phyloP scores from a whole-genome alignment of 2,329 filamentous ascomycete species.

The Ceratocystis cubensis region DNA sequence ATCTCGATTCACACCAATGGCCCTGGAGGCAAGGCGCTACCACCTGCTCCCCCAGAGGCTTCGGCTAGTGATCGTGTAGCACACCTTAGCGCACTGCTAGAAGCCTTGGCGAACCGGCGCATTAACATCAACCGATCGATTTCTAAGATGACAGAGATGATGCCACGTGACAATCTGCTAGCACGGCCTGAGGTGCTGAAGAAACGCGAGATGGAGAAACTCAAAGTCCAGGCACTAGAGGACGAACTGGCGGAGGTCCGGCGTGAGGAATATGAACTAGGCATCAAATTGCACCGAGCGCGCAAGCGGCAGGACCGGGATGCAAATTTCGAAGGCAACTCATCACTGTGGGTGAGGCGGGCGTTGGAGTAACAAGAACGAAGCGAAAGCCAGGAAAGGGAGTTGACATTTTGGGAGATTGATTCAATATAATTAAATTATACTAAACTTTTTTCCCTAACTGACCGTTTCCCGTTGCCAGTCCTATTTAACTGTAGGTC shows the following conservation, averaged over 20 bases:
- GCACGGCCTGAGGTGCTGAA: slow-evolving; percentile 50
- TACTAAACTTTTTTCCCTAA: too few relatives aligned
- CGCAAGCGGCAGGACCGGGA: slow-evolving; percentile 63
- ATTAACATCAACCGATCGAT: slow-evolving; percentile 62
- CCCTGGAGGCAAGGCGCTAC: slow-evolving; percentile 43
- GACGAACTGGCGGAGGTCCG: slow-evolving; percentile 59
- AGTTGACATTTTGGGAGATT: not conserved
- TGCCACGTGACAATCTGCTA: slow-evolving; percentile 57
- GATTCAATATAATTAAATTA: too few relatives aligned
- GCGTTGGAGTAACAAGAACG: slow-evolving; percentile 31
- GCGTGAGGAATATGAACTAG: slow-evolving; percentile 66
- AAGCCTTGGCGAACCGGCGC: slow-evolving; percentile 52
- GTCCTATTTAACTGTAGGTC: too few relatives aligned
- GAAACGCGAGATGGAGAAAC: slow-evolving; percentile 45
- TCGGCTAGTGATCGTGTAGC: slow-evolving; percentile 52
- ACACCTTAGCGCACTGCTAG: slow-evolving; percentile 52
- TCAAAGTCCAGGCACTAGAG: slow-evolving; percentile 53
- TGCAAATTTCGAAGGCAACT: slow-evolving; percentile 50
- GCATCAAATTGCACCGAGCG: slow-evolving; percentile 59
- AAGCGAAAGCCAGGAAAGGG: not conserved
- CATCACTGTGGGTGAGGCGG: slow-evolving; percentile 60
- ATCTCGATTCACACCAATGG: slow-evolving; percentile 18
- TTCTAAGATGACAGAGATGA: slow-evolving; percentile 63
- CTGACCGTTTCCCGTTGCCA: too few relatives aligned
- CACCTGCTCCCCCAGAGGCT: slow-evolving; percentile 47